Evolutionary conservation across 139 green algal genomes (phyloP), one percentile per base, ranked within the genome.

Genomic region (Chlamydomonas eustigma): DNA sequence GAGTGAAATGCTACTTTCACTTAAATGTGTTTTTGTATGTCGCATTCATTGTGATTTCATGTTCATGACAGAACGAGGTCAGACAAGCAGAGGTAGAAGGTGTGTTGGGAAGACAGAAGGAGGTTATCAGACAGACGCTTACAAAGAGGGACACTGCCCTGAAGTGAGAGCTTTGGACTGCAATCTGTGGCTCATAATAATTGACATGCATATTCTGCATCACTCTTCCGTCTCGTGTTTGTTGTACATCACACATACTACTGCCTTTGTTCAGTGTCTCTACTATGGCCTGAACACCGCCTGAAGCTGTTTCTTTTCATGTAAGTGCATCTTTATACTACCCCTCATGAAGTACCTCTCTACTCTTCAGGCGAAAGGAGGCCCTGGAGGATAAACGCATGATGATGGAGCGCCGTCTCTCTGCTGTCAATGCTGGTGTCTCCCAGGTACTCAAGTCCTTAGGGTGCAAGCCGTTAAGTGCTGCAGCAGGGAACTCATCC

Each of bases 131-230:
- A 2, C 36, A 34, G n/a, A 68, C 76, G 8, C 76, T 77, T 30
- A 39, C 68, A 1, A 81, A 81, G 52, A 68, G 67, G 1, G 76
- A 81, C 33, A 32, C 51, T 5, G 76, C 76, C 1, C 3, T 76
- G 1, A 79, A 58, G 75, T 79, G 58, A 25, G 74, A 4, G 3
- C 31, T 69, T 58, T 58, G 44, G 18, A 58, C 44, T 28, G 44
- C 12, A 58, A 18, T 58, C n/a, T n/a, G n/a, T n/a, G n/a, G n/a
- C n/a, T n/a, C n/a, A n/a, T n/a, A n/a, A n/a, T n/a, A n/a, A n/a
- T n/a, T n/a, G n/a, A n/a, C n/a, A n/a, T n/a, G n/a, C n/a, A n/a
- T n/a, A n/a, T n/a, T n/a, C n/a, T n/a, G n/a, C n/a, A n/a, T n/a
- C n/a, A n/a, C n/a, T n/a, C n/a, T n/a, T n/a, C n/a, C n/a, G n/a